Percentiles rank a stretch among this genome's conserved stretches.
These are phyloP conservation scores for Taiozyma onychis DNA, from an alignment of 1,139 yeast species.

Conservation along the genomic window DNA sequence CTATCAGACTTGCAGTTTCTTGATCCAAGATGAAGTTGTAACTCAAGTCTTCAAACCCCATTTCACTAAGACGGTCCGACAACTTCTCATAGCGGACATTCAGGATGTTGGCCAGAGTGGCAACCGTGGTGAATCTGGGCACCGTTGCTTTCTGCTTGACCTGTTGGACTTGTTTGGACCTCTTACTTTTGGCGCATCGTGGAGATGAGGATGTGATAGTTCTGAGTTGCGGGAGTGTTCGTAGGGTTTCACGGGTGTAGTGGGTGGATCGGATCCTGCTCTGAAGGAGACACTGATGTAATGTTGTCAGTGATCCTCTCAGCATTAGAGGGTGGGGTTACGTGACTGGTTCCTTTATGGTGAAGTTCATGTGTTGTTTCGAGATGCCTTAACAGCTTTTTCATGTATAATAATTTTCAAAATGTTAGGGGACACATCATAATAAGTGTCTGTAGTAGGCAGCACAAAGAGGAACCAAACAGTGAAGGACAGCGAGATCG, in stretches of 20 bases:
- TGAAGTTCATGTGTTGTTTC: background rate
- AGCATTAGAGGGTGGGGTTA: background rate
- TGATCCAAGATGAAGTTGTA: slow-evolving; percentile 78
- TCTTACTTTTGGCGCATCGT: slow-evolving; percentile 2
- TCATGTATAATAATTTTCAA: background rate
- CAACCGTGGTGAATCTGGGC: slow-evolving; percentile 23
- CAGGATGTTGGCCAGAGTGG: slow-evolving; percentile 65
- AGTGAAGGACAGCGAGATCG: too few relatives aligned
- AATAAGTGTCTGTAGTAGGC: background rate
- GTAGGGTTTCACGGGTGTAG: background rate
- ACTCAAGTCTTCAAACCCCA: slow-evolving; percentile 74
- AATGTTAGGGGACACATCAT: background rate
- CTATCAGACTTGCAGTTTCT: slow-evolving; percentile 80
- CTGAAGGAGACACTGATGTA: background rate
- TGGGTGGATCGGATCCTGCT: background rate
- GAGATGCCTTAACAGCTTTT: background rate
- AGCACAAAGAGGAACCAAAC: too few relatives aligned
- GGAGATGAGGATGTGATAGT: slow-evolving; percentile 1
- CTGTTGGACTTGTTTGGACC: background rate
- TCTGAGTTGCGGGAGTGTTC: background rate
- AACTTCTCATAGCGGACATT: slow-evolving; percentile 59
- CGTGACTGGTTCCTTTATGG: too few relatives aligned
- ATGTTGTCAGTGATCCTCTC: background rate
- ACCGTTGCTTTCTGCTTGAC: slow-evolving; percentile 10
- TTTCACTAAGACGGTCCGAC: slow-evolving; percentile 47